These are phyloP conservation scores for Aspergillus unguis DNA, from an alignment of 2,329 filamentous ascomycete species.

Conservation along the genomic window DNA sequence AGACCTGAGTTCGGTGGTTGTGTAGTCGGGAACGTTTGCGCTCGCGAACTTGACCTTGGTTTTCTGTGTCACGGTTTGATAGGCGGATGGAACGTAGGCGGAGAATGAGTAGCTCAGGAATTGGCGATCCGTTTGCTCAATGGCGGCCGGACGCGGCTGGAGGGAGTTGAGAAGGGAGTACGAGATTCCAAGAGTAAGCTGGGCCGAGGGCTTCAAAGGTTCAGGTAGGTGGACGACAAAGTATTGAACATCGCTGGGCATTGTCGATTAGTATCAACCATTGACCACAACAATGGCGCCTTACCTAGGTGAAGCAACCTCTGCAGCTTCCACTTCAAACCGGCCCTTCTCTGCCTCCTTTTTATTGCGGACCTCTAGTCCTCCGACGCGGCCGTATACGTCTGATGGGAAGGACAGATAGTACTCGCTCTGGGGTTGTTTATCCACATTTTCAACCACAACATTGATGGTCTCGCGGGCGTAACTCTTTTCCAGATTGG, in stretches of 20 bases:
- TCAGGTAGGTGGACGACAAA: conserved; percentile 76
- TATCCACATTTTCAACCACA: conserved; percentile 83
- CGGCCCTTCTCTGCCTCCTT: conserved; percentile 66
- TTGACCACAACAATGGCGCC: conserved; percentile 53
- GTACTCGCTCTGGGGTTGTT: conserved; percentile 79
- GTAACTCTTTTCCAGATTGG: conserved; percentile 92
- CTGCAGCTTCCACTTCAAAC: conserved; percentile 68
- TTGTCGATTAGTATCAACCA: conserved; percentile 16
- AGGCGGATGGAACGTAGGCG: conserved; percentile 77
- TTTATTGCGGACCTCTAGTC: conserved; percentile 88
- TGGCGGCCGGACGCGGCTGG: conserved; percentile 72
- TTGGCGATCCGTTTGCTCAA: conserved; percentile 82
- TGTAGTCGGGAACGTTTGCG: conserved; percentile 78
- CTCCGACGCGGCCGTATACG: conserved; percentile 73
- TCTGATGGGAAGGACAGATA: conserved; percentile 80
- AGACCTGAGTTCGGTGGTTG: conserved; percentile 58
- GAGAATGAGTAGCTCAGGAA: conserved; percentile 84
- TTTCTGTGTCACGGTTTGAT: conserved; percentile 87
- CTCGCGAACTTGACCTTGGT: conserved; percentile 90
- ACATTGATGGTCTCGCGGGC: conserved; percentile 88
- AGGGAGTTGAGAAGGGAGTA: conserved; percentile 80
- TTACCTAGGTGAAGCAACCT: conserved; percentile 54
- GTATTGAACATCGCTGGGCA: conserved; percentile 69
- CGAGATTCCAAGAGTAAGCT: conserved; percentile 83
- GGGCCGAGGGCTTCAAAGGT: conserved; percentile 69